Evolutionary conservation across 805 yeast genomes (phyloP), one percentile per base, ranked within the genome.

Genomic region (Vanderwaltozyma polyspora): DNA sequence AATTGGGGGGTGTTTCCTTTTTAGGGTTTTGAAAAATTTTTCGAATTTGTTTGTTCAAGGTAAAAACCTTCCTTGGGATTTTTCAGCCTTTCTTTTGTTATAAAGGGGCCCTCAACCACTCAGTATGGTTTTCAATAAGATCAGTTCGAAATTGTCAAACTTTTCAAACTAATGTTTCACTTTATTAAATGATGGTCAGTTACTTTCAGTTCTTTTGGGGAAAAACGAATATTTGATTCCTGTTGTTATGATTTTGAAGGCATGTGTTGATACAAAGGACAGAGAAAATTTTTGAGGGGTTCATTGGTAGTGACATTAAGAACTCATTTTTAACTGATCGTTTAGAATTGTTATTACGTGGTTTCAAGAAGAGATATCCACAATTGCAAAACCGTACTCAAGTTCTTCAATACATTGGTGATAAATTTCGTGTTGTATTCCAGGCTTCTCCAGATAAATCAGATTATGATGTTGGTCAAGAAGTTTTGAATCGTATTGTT

Each of bases 321-420:
- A 85, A 91, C 63, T 85, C 96, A 17, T 91, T 91, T 70, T 72
- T 91, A 59, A 91, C 97, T 22, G 98, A 91, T 74, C 94, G 98
- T 73, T 71, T 91, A 61, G 98, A 91, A 66, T 70, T 91, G 55
- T 66, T 91, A 57, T 67, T 91, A 55, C 77, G 96, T 63, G 76
- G 89, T 29, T 89, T 78, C 70, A 89, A 89, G 61, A 68, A 73
- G 29, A 87, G 85, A 66, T 58, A 49, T 32, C 60, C 61, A 40
- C 71, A 72, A 39, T 68, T 89, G 39, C 70, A 80, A 49, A 76
- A 93, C 23, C 79, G 80, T 54, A 74, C 80, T 48, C 94, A 89
- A 58, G 82, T 95, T n/a, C 67, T 91, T 49, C 93, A 94, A 10
- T 87, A 83, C 57, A 67, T 91, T 42, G 98, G 98, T 57, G 94